A percentile compares a stretch with the other conserved stretches of the same genome.
These are phyloP conservation scores for Pseudocercospora eumusae DNA, from an alignment of 2,329 filamentous ascomycete genomes.

Conservation along the genomic window DNA sequence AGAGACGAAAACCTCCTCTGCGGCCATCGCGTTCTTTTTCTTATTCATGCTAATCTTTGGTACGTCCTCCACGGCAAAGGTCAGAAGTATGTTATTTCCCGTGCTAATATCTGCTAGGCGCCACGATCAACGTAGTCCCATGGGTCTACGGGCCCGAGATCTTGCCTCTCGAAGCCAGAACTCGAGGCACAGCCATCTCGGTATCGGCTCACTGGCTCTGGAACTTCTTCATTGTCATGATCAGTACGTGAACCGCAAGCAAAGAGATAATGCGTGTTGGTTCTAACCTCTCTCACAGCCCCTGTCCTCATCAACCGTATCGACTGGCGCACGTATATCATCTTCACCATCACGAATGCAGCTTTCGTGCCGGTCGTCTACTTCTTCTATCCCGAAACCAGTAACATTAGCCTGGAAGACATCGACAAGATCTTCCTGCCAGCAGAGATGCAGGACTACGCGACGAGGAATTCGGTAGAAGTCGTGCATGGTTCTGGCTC, in stretches of 20 bases:
- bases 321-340: constrained; percentile 37
- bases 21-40: constrained; percentile 53
- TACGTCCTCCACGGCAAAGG: background rate
- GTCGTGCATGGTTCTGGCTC: constrained; percentile 5
- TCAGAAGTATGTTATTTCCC: too few species aligned
- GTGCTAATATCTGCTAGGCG: background rate
- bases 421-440: constrained; percentile 24
- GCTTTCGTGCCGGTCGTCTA: constrained; percentile 28
- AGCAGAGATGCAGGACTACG: constrained; percentile 18
- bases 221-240: constrained; percentile 54
- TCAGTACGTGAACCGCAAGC: constrained; percentile 29
- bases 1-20: constrained; percentile 43
- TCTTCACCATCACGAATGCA: constrained; percentile 42
- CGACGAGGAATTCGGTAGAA: constrained; percentile 9
- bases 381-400: constrained; percentile 32
- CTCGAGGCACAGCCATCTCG: constrained; percentile 51
- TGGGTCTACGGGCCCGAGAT: constrained; percentile 49
- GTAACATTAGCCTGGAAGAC: constrained; percentile 44
- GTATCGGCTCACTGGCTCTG: constrained; percentile 52
- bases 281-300: too few species aligned
- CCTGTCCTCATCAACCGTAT: constrained; percentile 38
- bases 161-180: constrained; percentile 50
- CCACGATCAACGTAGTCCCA: constrained; percentile 30
- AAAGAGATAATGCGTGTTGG: too few species aligned
- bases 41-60: constrained; percentile 35